Base-by-base conservation (phyloP, 306 rosid species). In the Rubus parviflorus region DNA sequence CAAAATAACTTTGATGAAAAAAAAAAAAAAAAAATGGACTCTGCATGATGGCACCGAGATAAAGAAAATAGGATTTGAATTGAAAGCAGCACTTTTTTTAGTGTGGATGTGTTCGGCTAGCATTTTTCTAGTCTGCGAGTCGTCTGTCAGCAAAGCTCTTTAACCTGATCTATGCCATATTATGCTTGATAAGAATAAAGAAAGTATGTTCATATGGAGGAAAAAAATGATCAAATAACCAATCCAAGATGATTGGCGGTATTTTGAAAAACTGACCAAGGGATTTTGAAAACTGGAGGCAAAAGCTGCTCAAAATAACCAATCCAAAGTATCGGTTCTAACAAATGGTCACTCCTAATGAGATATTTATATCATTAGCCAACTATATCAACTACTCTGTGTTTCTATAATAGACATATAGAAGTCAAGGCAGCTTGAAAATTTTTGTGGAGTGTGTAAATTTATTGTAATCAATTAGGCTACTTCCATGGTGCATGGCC, bases 251-350 rank as follows among this genome's bases (percentile, higher is more conserved):
- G 35, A 71, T 51, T 30, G 35, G 35, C 35, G 35, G 1, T 30
- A 52, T 38, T 72, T 16, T 72, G 63, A 38, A 52, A 38, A 53
- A 51, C 63, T 41, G 67, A 30, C 35, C 1, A 2, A 30, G 2
- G 35, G 35, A 52, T 38, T 72, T 16, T 72, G 63, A 38, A 52
- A 53, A 51, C 63, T 41, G 67, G 68, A 63, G 22, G 46, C 45
- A 16, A 37, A 35, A 63, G 11, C 68, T 16, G 13, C 37, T 35
- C n/a, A 35, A 61, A 63, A 37, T 62, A 62, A 37, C 5, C 45
- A 63, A 30, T 3, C 17, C 9, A 5, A 7, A 62, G 68, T 7
- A 8, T 42, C 10, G 4, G 9, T 58, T 58, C 77, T 58, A 23
- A 16, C 51, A 42, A n/a, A 46, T 22, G 65, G 49, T 54, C 52